Base-by-base conservation (phyloP, 2,329 filamentous ascomycete genomes). In the Stagonosporopsis vannaccii region DNA sequence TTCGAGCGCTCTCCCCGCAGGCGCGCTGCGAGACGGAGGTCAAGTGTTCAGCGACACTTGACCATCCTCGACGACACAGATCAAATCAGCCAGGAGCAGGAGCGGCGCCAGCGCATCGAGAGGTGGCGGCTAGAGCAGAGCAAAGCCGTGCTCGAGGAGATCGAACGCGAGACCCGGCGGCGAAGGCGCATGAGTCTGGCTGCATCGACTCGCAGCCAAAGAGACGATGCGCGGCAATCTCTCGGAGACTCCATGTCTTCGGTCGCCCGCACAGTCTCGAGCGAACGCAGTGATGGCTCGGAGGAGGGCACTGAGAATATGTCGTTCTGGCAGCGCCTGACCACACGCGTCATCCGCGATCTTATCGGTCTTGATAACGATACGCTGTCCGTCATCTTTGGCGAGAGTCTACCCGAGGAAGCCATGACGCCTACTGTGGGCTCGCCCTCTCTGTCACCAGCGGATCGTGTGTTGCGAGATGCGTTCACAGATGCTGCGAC, bases 71-170 rank as follows among this genome's bases (percentile, higher is more conserved):
- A 83, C 57, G 80, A 86, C 63, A 69, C 76, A 41, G 74, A 79
- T 19, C 74, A 80, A 40, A 77, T 82, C 25, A 84, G 87, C 36
- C 89, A 92, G 8, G 77, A 79, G 61, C 80, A 85, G 36, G 92
- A 97, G 65, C 88, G 90, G 71, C 90, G 88, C 71, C 86, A 88
- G 66, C 85, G 94, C 58, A 96, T 99, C 71, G 94, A 98, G 76
- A 85, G 86, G 47, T 99, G 95, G 95, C 86, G 93, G 52, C 78
- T 96, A 70, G 94, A 98, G 70, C 93, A 99, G 74, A 97, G 92
- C 74, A 86, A 86, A 56, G 87, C 91, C 11, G 80, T 99, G 25
- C 75, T 97, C 30, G 90, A 96, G 52, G 92, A 97, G 76, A 93
- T 98, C 43, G 90, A 96, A 75, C 89, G 86, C 59, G 92, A 97